phyloP scores from a whole-genome alignment of 1,139 yeast genomes.

The Pneumocystis jirovecii region DNA sequence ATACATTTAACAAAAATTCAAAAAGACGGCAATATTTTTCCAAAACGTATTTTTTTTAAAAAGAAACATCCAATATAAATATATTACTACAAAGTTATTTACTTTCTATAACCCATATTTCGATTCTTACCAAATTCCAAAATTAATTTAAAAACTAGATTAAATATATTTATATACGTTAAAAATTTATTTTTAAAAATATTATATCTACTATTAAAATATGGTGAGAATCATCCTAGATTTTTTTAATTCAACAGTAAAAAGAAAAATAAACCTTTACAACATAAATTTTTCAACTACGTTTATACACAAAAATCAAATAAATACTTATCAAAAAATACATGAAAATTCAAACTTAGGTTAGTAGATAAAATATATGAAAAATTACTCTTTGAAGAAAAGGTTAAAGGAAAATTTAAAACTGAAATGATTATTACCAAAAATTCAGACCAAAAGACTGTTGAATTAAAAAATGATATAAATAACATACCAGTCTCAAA shows the following conservation, averaged over 20 bases:
- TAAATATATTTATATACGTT: background rate
- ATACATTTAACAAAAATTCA: background rate
- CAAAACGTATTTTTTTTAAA: background rate
- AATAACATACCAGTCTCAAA: background rate
- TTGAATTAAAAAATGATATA: background rate
- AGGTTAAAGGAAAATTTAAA: background rate
- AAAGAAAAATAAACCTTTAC: background rate
- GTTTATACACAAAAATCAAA: background rate
- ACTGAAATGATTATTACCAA: background rate
- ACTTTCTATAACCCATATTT: background rate
- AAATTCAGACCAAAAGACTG: background rate
- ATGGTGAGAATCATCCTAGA: background rate
- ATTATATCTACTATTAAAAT: background rate
- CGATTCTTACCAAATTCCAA: background rate
- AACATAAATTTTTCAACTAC: background rate
- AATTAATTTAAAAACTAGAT: background rate
- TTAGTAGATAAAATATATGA: background rate
- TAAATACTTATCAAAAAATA: background rate
- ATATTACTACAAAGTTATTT: background rate
- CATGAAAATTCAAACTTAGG: background rate
- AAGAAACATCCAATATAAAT: background rate
- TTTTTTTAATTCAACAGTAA: background rate
- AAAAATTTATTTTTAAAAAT: background rate
- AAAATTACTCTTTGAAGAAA: background rate
- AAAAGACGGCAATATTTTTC: background rate